Conservation (phyloP, 352 stramenopile genomes). For the Thraustochytrium striatum region DNA sequence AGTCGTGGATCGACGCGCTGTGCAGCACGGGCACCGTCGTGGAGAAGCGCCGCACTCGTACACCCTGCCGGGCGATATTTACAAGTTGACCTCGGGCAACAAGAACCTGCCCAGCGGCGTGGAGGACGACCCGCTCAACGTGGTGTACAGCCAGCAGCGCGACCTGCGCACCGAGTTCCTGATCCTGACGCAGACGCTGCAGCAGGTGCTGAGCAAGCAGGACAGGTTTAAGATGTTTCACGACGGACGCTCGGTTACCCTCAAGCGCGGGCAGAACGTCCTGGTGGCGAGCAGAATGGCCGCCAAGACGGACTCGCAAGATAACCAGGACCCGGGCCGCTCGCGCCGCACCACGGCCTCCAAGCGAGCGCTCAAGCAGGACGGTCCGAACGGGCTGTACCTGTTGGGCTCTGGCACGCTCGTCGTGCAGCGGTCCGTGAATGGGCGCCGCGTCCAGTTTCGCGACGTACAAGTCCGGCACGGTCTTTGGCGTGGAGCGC, state of each 20-base stretch:
- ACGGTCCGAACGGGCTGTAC: constrained; percentile 40
- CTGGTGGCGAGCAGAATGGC: not conserved
- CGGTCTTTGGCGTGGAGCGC: constrained; percentile 38
- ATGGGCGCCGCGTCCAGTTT: constrained; percentile 43
- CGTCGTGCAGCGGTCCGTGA: constrained; percentile 28
- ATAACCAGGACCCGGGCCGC: not conserved
- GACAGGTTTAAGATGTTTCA: constrained; percentile 41
- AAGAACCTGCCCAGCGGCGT: not conserved
- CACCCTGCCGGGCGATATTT: constrained; percentile 33
- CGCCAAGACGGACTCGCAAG: not conserved
- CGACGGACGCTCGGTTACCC: constrained; percentile 21
- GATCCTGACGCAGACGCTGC: constrained; percentile 32
- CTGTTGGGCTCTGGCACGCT: constrained; percentile 21
- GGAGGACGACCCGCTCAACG: constrained; percentile 17
- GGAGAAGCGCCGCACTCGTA: constrained; percentile 36
- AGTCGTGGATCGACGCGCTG: constrained; percentile 20
- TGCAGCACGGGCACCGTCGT: not conserved
- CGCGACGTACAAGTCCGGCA: constrained; percentile 27
- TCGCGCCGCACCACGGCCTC: not conserved
- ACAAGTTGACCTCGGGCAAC: constrained; percentile 1
- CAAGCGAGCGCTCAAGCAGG: not conserved
- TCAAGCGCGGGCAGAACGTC: constrained; percentile 24
- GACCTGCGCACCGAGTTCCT: constrained; percentile 34
- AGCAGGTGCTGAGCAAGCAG: constrained; percentile 43
- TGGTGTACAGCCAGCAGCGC: constrained; percentile 39